A percentile compares a stretch with the other conserved stretches of the same genome.
These are phyloP conservation scores for Karstenula rhodostoma DNA, from an alignment of 2,329 filamentous ascomycete species.

Conservation along the genomic window DNA sequence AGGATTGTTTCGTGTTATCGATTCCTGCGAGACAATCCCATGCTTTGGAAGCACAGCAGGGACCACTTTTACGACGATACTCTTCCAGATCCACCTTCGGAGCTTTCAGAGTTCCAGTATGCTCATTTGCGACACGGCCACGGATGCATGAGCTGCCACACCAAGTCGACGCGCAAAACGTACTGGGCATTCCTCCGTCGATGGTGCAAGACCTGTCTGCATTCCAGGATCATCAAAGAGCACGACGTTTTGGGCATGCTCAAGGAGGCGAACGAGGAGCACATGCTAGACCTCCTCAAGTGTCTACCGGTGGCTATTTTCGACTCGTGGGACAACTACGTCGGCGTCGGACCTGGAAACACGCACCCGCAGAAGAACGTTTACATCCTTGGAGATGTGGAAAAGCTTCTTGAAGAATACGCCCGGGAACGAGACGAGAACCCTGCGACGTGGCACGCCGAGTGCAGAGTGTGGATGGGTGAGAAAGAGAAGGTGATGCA, in stretches of 20 bases:
- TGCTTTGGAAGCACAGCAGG: constrained; percentile 50
- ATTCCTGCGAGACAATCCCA: constrained; percentile 45
- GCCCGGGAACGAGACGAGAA: constrained; percentile 26
- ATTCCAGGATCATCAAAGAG: constrained; percentile 42
- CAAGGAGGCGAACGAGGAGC: constrained; percentile 35
- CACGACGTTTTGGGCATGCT: constrained; percentile 39
- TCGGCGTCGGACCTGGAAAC: constrained; percentile 45
- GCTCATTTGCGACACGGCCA: constrained; percentile 49
- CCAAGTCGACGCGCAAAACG: constrained; percentile 49
- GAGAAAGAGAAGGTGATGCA: constrained; percentile 37
- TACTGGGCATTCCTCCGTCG: constrained; percentile 54
- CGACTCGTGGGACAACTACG: constrained; percentile 52
- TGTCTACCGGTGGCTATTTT: constrained; percentile 45
- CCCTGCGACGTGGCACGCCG: constrained; percentile 27
- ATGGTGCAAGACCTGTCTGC: constrained; percentile 52
- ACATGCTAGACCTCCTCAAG: constrained; percentile 31
- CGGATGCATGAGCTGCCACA: constrained; percentile 50
- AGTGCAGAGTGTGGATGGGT: constrained; percentile 32
- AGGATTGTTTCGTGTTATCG: constrained; percentile 47
- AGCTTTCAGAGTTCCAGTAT: constrained; percentile 51
- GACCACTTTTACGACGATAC: constrained; percentile 43
- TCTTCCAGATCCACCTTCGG: constrained; percentile 45
- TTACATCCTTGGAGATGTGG: constrained; percentile 41
- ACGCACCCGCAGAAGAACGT: constrained; percentile 45
- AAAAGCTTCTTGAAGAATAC: constrained; percentile 38